A percentile compares a stretch with the other conserved stretches of the same genome.
phyloP scores from a whole-genome alignment of 73 alveolate species.

The Paramecium tetraurelia region DNA sequence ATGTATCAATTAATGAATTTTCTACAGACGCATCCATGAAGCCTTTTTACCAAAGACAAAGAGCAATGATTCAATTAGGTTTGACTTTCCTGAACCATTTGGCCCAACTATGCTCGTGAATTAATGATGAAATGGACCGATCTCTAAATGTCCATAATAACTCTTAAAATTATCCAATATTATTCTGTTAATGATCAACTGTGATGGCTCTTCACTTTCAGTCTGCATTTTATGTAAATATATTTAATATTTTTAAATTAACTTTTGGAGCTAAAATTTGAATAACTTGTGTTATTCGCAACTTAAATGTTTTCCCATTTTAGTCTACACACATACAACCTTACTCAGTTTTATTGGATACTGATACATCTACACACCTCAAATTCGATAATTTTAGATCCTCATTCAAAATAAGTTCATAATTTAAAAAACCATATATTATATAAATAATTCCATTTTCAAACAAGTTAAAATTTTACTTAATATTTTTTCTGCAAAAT shows the following conservation, averaged over 20 bases:
- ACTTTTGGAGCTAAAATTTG: conserved; percentile 43
- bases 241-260: background rate
- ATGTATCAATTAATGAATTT: conserved; percentile 75
- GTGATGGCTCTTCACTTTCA: conserved; percentile 24
- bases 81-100: conserved; percentile 90
- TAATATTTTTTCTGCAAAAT: background rate
- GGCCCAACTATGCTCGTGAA: conserved; percentile 89
- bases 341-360: background rate
- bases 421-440: background rate
- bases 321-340: background rate
- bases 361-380: background rate
- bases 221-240: background rate
- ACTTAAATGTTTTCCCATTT: background rate
- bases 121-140: conserved; percentile 82
- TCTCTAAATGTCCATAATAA: conserved; percentile 78
- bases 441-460: background rate
- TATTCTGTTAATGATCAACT: conserved; percentile 73
- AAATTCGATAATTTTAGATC: background rate
- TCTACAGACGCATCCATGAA: conserved; percentile 65
- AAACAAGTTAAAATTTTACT: background rate
- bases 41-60: conserved; percentile 90
- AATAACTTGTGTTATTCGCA: background rate
- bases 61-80: conserved; percentile 79
- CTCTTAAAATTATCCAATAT: conserved; percentile 80
- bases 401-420: background rate